Evolutionary conservation across 306 rosid species (phyloP).

Genomic region (Dryas octopetala): DNA sequence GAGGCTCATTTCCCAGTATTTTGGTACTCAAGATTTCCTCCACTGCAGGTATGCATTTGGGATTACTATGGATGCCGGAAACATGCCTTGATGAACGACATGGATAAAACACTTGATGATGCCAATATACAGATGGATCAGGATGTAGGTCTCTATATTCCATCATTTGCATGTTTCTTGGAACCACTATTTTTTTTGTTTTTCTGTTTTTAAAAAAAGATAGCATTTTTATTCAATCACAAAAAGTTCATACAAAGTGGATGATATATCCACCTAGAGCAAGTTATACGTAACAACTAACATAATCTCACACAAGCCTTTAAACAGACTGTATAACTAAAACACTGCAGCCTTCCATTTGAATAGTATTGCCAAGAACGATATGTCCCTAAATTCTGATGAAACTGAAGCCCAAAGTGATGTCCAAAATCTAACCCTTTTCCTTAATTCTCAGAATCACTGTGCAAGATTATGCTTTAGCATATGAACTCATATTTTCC

Average conservation of each 20-base stretch:
- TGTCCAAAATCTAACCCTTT: no score
- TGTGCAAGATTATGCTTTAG: background rate
- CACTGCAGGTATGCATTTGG: conserved; percentile 81
- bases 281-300: no score
- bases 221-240: no score
- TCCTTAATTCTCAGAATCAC: background rate
- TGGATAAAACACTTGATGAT: conserved; percentile 96
- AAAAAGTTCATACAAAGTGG: no score
- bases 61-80: conserved; percentile 82
- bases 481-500: conserved; percentile 3
- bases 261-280: no score
- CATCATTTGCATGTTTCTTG: background rate
- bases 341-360: no score
- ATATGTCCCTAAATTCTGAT: no score
- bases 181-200: background rate
- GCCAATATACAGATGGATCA: conserved; percentile 98
- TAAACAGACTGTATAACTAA: no score
- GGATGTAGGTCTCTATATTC: conserved; percentile 60
- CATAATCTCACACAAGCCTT: no score
- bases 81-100: conserved; percentile 91
- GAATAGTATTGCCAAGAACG: no score
- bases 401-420: no score
- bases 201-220: no score
- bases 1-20: conserved; percentile 16
- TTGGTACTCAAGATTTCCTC: conserved; percentile 22